These are phyloP conservation scores for Leccinum fuscescens DNA, from an alignment of 1,284 basidiomycete species.

Conservation along the genomic window DNA sequence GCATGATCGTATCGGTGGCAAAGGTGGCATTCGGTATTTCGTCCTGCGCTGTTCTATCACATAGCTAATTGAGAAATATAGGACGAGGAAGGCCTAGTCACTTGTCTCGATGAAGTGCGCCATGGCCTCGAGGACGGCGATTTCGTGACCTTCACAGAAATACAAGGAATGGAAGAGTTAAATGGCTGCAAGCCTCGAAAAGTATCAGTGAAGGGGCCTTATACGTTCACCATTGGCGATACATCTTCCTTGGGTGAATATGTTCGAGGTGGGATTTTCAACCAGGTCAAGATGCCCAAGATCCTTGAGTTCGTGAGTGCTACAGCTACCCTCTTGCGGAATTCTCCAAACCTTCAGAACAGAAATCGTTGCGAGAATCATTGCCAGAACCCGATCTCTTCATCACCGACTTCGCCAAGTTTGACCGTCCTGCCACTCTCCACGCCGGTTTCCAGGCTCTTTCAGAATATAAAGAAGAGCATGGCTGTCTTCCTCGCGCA, in stretches of 20 bases:
- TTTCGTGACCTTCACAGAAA: slow-evolving; percentile 96
- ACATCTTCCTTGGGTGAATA: slow-evolving; percentile 80
- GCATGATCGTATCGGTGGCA: slow-evolving; percentile 93
- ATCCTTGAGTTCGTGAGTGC: slow-evolving; percentile 83
- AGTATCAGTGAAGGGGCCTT: slow-evolving; percentile 92
- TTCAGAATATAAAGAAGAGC: slow-evolving; percentile 72
- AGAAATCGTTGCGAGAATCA: slow-evolving; percentile 95
- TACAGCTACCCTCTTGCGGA: not conserved
- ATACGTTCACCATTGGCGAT: slow-evolving; percentile 93
- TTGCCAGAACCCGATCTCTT: slow-evolving; percentile 83
- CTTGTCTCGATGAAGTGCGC: slow-evolving; percentile 94
- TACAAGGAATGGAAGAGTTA: slow-evolving; percentile 92
- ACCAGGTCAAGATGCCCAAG: slow-evolving; percentile 99
- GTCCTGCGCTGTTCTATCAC: not conserved
- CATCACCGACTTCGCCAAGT: slow-evolving; percentile 98
- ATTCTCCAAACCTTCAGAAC: slow-evolving; percentile 9
- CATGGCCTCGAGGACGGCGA: slow-evolving; percentile 98
- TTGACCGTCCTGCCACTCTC: slow-evolving; percentile 87
- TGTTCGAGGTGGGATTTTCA: slow-evolving; percentile 91
- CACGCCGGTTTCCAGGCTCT: slow-evolving; percentile 97
- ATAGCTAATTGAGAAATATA: slow-evolving; percentile 31
- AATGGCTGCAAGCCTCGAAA: slow-evolving; percentile 92
- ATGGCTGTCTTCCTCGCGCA: slow-evolving; percentile 77
- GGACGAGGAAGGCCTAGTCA: slow-evolving; percentile 89
- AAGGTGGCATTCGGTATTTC: slow-evolving; percentile 49